phyloP scores from a whole-genome alignment of 371 early-diverging fungal species.

The Syncephalis fuscata region DNA sequence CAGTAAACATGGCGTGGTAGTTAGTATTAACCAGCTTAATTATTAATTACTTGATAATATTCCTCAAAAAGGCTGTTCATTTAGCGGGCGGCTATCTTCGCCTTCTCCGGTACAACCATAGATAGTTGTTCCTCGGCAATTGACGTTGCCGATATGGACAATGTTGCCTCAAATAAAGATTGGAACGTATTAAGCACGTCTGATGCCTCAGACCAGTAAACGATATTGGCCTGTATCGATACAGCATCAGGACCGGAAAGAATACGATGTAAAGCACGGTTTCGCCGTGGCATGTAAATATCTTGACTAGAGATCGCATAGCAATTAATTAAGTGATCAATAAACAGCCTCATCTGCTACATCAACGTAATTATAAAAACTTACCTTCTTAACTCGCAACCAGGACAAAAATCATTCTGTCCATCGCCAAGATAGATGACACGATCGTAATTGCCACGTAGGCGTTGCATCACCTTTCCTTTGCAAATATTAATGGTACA shows the following conservation, averaged over 20 bases:
- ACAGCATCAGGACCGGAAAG: too few relatives aligned
- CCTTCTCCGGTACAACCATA: too few relatives aligned
- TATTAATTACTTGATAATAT: too few relatives aligned
- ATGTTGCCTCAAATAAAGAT: background rate
- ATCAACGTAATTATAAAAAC: too few relatives aligned
- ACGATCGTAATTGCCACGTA: background rate
- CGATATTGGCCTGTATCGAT: background rate
- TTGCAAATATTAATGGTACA: conserved; percentile 1
- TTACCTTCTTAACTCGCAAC: background rate
- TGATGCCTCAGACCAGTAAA: background rate
- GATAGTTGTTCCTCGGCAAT: too few relatives aligned
- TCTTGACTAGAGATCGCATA: background rate
- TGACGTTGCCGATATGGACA: too few relatives aligned
- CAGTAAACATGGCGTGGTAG: too few relatives aligned
- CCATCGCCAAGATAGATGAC: background rate
- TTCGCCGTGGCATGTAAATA: background rate
- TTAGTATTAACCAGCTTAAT: too few relatives aligned
- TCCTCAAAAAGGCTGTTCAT: too few relatives aligned
- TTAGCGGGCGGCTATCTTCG: too few relatives aligned
- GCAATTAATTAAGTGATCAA: too few relatives aligned
- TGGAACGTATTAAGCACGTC: background rate
- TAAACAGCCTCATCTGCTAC: too few relatives aligned
- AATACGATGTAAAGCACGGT: background rate
- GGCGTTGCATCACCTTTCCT: background rate
- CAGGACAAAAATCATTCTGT: background rate